Evolutionary conservation across 257 asterid species (phyloP), one percentile per base, ranked within the genome.

Genomic region (Ligustrum vulgare): DNA sequence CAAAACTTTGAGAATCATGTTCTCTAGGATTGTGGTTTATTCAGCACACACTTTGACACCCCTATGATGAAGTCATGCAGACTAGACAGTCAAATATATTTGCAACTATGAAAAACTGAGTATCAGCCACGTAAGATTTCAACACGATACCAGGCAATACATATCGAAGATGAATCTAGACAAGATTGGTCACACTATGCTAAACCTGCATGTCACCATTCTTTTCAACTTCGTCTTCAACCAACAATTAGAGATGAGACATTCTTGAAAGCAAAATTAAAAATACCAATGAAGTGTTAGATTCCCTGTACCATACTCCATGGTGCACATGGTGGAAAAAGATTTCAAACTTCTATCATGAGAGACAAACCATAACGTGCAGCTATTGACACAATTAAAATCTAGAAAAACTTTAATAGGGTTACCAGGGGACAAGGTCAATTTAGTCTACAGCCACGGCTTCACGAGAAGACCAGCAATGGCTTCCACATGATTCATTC

Each of bases 221-320:
- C 23, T 51, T n/a, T 51, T 51, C 62, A 47, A 13, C 6, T 16
- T 12, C 6, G 39, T 36, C 39, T 5, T 36, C 10, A 41, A 10
- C 47, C 47, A 41, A 13, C 62, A 51, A 51, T 51, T n/a, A 51
- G 23, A 51, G 25, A 45, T 18, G 23, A 18, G 23, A n/a, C 8
- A 41, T 51, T 16, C 25, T 51, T n/a, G 25, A 51, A 51, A 51
- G 11, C 23, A n/a, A 51, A 47, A n/a, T n/a, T n/a, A n/a, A n/a
- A n/a, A n/a, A 51, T 51, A 51, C 62, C 25, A 51, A 51, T 16
- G 62, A 18, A 51, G 1, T 51, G 62, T 16, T 39, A 23, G 62
- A 70, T 70, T 70, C 74, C 74, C 74, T 70, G 25, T 12, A 45
- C 7, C 25, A 43, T 35, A 70, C 74, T 70, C 43, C 64, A 45